Conservation (phyloP, 164 flowering plant genomes). For the Stephania yunnanensis region DNA sequence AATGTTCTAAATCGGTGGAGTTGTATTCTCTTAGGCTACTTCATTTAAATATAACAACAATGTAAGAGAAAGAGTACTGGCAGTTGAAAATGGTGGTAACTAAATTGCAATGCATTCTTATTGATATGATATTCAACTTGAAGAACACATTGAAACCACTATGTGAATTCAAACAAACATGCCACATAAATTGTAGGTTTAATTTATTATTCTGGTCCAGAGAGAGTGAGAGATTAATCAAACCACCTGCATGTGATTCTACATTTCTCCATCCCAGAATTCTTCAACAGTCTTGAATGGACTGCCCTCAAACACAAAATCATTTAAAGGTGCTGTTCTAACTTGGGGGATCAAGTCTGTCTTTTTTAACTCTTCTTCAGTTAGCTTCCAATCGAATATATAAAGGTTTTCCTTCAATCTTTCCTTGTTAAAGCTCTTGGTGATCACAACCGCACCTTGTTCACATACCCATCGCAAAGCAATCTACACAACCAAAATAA, state of each 20-base stretch:
- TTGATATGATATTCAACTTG: too few species aligned
- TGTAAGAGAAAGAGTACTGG: too few species aligned
- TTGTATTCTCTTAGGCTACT: too few species aligned
- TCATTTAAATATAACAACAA: too few species aligned
- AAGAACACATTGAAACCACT: too few species aligned
- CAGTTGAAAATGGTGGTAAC: too few species aligned
- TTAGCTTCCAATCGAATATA: slow-evolving; percentile 7
- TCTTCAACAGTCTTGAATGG: neutral
- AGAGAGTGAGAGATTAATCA: too few species aligned
- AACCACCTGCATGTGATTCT: neutral
- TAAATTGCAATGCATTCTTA: too few species aligned
- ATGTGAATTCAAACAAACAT: too few species aligned
- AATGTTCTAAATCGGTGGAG: too few species aligned
- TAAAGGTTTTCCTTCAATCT: neutral
- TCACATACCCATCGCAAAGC: slow-evolving; percentile 7
- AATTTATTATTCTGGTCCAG: too few species aligned
- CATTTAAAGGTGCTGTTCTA: neutral
- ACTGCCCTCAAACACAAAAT: neutral
- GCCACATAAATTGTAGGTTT: too few species aligned
- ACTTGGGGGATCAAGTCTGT: neutral
- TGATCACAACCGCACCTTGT: neutral
- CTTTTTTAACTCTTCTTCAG: neutral
- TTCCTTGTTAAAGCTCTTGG: slow-evolving; percentile 7
- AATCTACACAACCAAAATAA: neutral
- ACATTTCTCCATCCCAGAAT: neutral